Evolutionary conservation across 306 rosid genomes (phyloP), one percentile per base, ranked within the genome.

Genomic region (Acacia crassicarpa): DNA sequence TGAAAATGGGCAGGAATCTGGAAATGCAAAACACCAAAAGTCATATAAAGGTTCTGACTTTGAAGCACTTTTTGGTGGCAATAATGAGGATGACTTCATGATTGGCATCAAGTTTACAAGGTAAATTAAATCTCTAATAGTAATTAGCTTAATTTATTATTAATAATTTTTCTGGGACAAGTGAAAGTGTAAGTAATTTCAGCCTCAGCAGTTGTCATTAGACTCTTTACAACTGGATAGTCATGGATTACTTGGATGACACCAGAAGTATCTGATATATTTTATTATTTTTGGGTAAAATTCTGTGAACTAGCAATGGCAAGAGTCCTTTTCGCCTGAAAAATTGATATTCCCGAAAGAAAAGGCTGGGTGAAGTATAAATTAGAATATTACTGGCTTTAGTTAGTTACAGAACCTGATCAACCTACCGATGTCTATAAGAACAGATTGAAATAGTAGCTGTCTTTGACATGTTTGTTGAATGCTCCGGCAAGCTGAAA

Each of bases 31-130:
- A 67, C 76, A 86, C 80, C 83, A 81, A 1, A 88, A 86, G 75
- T 84, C 93, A 41, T 84, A 92, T 62, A 95, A 95, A 85, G 91
- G 97, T 65, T 69, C 89, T 0, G 99, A 95, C 87, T 93, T 87
- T 77, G 56, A 93, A 78, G 81, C 84, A 80, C 99, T 95, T 83
- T 92, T 93, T 92, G 89, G 90, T 67, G 98, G 94, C 70, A 92
- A 89, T 85, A 89, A 87, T 73, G 92, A 84, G 79, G 99, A 95
- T 81, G 89, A 89, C 80, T 95, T 95, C 85, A 91, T 95, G 97
- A 82, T 93, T 70, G 99, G 99, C 83, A 92, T 95, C 85, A 95
- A 95, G 87, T 89, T 95, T 87, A 92, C 97, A 0, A 89, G 92
- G 99, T 93, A 88, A 72, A 70, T 86, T 71, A 46, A 74, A 51